Conservation (phyloP, 1,284 basidiomycete species). For the Cerrena zonata region DNA sequence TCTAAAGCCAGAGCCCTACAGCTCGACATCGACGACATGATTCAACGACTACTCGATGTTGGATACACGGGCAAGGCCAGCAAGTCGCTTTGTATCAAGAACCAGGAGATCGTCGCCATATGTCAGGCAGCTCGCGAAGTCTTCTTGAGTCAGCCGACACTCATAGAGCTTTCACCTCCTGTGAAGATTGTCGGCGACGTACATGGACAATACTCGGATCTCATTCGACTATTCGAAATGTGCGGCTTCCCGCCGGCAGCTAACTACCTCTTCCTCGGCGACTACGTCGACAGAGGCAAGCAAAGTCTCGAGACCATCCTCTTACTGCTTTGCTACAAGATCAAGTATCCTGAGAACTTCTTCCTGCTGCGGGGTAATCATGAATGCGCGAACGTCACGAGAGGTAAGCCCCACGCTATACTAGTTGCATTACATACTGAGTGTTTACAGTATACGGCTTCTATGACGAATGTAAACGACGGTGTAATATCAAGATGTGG, state of each 20-base stretch:
- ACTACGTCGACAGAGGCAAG: conserved; percentile 98
- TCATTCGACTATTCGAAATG: conserved; percentile 98
- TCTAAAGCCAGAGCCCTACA: conserved; percentile 56
- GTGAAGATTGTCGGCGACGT: conserved; percentile 99
- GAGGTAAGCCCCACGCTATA: conserved; percentile 55
- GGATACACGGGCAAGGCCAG: conserved; percentile 97
- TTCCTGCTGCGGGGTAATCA: conserved; percentile 97
- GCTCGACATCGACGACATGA: conserved; percentile 98
- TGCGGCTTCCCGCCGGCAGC: conserved; percentile 96
- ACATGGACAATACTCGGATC: conserved; percentile 97
- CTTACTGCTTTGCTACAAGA: conserved; percentile 95
- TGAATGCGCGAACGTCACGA: conserved; percentile 97
- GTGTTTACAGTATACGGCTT: conserved; percentile 84
- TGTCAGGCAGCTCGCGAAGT: conserved; percentile 97
- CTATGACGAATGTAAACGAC: conserved; percentile 99
- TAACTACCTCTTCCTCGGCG: conserved; percentile 97
- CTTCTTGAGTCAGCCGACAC: conserved; percentile 92
- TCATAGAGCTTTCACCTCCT: conserved; percentile 95
- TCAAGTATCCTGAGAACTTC: conserved; percentile 99
- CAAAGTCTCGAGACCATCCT: conserved; percentile 98
- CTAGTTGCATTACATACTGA: conserved; percentile 17
- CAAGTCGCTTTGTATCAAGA: conserved; percentile 95
- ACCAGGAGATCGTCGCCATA: conserved; percentile 90
- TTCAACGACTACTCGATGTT: conserved; percentile 90
- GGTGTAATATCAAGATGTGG: conserved; percentile 99